A percentile compares a stretch with the other conserved stretches of the same genome.
Conservation (phyloP, 345 rosid species). For the Ceriops decandra region DNA sequence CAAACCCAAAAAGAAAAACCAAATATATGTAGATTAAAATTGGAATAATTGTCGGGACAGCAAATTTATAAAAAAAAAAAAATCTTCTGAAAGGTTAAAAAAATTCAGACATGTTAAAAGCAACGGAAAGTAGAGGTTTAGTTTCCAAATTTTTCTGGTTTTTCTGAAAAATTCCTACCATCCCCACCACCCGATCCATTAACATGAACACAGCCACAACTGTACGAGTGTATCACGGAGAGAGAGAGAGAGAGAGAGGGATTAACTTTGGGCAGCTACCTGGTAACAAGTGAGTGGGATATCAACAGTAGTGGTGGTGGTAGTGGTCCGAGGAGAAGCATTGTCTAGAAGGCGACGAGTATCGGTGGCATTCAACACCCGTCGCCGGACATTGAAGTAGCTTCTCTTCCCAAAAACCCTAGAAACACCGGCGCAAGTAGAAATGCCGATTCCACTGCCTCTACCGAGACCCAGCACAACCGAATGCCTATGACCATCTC, state of each 20-base stretch:
- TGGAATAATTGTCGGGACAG: background rate
- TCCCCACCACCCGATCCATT: too few species aligned
- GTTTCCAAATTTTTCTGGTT: too few species aligned
- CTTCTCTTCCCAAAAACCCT: slow-evolving; percentile 15
- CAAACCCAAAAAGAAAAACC: background rate
- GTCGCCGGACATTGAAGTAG: slow-evolving; percentile 2
- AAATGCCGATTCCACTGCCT: background rate
- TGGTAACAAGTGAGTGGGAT: slow-evolving; percentile 77
- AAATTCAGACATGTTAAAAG: too few species aligned
- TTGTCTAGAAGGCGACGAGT: slow-evolving; percentile 50
- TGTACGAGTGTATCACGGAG: too few species aligned
- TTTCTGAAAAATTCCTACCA: too few species aligned
- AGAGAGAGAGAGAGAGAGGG: background rate
- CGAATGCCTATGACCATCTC: background rate
- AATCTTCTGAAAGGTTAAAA: too few species aligned
- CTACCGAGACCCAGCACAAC: background rate
- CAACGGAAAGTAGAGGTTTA: too few species aligned
- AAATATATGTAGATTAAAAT: background rate
- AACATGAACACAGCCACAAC: too few species aligned
- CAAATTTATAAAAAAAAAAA: background rate
- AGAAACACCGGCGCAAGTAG: slow-evolving; percentile 4
- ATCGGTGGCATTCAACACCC: slow-evolving; percentile 40
- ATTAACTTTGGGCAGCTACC: slow-evolving; percentile 24
- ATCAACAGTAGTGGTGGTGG: slow-evolving; percentile 33
- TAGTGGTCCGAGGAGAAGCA: slow-evolving; percentile 22